phyloP scores from a whole-genome alignment of 192 early-diverging fungal genomes.

The Coemansia biformis region DNA sequence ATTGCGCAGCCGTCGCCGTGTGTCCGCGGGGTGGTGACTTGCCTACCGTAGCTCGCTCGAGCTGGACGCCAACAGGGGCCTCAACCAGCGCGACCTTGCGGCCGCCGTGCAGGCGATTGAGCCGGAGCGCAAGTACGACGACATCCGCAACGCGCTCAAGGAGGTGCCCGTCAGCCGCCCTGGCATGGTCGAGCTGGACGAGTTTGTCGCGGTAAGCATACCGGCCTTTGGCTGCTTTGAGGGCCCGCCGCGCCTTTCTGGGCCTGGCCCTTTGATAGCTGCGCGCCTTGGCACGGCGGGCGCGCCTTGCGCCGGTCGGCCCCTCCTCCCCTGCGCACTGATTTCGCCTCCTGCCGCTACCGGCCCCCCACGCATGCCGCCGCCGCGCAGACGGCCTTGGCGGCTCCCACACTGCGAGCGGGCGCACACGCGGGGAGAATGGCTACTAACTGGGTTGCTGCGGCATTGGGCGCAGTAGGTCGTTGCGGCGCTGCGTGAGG shows the following conservation, averaged over 20 bases:
- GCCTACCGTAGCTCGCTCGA: slow-evolving; percentile 51
- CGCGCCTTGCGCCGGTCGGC: no score
- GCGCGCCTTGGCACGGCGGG: no score
- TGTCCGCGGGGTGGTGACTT: not conserved
- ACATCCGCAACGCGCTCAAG: slow-evolving; percentile 65
- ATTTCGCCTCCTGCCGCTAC: no score
- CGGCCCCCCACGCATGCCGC: no score
- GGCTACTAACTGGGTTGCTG: no score
- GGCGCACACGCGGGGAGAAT: no score
- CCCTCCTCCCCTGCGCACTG: no score
- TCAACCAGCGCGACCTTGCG: slow-evolving; percentile 64
- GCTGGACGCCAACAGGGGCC: slow-evolving; percentile 62
- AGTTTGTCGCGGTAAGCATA: slow-evolving; percentile 68
- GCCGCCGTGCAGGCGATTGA: slow-evolving; percentile 61
- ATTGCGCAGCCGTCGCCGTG: not conserved
- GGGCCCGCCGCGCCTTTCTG: not conserved
- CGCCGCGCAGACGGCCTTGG: no score
- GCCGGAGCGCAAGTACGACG: slow-evolving; percentile 65
- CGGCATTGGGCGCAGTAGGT: no score
- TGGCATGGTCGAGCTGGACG: slow-evolving; percentile 70
- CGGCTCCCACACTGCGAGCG: no score
- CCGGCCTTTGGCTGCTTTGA: not conserved
- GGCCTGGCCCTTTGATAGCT: no score
- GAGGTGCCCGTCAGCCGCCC: slow-evolving; percentile 62
- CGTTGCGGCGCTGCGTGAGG: slow-evolving; percentile 38